Evolutionary conservation across 2,329 filamentous ascomycete species (phyloP).

Genomic region (Colletotrichum magnum): DNA sequence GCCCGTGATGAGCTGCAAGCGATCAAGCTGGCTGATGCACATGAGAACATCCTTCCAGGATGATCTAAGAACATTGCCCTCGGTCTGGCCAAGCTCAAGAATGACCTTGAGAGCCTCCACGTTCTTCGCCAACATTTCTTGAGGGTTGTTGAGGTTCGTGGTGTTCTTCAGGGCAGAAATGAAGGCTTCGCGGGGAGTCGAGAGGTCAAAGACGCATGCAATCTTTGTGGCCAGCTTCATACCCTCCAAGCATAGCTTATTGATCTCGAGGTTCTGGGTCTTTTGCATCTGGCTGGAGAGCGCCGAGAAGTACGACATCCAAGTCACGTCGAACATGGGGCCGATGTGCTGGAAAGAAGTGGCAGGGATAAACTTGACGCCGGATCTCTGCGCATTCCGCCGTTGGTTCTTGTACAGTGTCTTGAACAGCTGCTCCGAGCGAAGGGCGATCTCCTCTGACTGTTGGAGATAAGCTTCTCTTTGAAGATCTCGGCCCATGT

Average conservation of each 20-base stretch:
- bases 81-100: slow-evolving; percentile 91
- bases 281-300: slow-evolving; percentile 95
- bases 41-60: slow-evolving; percentile 98
- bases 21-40: slow-evolving; percentile 95
- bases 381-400: slow-evolving; percentile 78
- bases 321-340: slow-evolving; percentile 98
- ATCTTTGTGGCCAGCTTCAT: slow-evolving; percentile 95
- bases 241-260: slow-evolving; percentile 93
- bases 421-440: slow-evolving; percentile 89
- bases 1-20: slow-evolving; percentile 93
- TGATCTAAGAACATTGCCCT: slow-evolving; percentile 88
- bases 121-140: slow-evolving; percentile 96
- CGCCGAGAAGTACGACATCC: slow-evolving; percentile 99
- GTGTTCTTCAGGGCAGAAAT: slow-evolving; percentile 93
- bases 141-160: slow-evolving; percentile 95
- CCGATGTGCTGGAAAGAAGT: slow-evolving; percentile 96
- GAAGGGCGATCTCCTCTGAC: slow-evolving; percentile 88
- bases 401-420: slow-evolving; percentile 92
- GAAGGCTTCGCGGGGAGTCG: slow-evolving; percentile 95
- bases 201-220: slow-evolving; percentile 91
- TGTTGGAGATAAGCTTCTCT: slow-evolving; percentile 94
- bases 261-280: slow-evolving; percentile 91
- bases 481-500: slow-evolving; percentile 91
- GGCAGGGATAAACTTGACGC: slow-evolving; percentile 87
- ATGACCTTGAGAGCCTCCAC: slow-evolving; percentile 93